Evolutionary conservation across 306 rosid species (phyloP), one percentile per base, ranked within the genome.

Genomic region (Trifolium repens): DNA sequence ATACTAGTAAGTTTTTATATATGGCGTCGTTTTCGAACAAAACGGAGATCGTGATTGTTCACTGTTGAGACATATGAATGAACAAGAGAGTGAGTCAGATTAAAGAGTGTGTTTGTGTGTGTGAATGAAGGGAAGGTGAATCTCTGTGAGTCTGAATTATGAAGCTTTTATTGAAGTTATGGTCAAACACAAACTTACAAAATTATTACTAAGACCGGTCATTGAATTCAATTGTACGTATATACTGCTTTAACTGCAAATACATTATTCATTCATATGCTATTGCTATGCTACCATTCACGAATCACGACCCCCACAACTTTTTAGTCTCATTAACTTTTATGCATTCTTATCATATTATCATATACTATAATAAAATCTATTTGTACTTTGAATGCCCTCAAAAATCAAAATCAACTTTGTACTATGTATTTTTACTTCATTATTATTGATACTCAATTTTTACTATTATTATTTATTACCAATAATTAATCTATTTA

Each of bases 151-250:
- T 53, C 34, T 37, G 40, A 50, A 22, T 49, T 15, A 60, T 60
- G 73, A 65, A 68, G 50, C 66, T 60, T 78, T 37, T 9, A 27
- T 71, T 54, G 8, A 73, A 67, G 70, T 67, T 67, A 32, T 67
- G 83, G 83, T 80, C 83, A 80, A 80, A 80, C 30, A 32, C 76
- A 68, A 74, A n/a, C 66, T 60, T 80, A 74, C 80, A 80, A 80
- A 80, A 68, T 46, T 59, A 74, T 27, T 39, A 39, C 42, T 12
- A 44, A 67, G 76, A 80, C 80, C 52, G 7, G 80, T 74, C 58
- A 80, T 69, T 39, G 8, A 39, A 2, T 39, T 39, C 42, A 39
- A 39, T 39, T 39, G 71, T 39, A 68, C 71, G 71, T 22, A 54
- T 68, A 40, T 67, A 69, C 76, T 80, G 76, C 57, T 50, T 50